phyloP scores from a whole-genome alignment of 371 early-diverging fungal genomes.

The Haplosporangium sp. region DNA sequence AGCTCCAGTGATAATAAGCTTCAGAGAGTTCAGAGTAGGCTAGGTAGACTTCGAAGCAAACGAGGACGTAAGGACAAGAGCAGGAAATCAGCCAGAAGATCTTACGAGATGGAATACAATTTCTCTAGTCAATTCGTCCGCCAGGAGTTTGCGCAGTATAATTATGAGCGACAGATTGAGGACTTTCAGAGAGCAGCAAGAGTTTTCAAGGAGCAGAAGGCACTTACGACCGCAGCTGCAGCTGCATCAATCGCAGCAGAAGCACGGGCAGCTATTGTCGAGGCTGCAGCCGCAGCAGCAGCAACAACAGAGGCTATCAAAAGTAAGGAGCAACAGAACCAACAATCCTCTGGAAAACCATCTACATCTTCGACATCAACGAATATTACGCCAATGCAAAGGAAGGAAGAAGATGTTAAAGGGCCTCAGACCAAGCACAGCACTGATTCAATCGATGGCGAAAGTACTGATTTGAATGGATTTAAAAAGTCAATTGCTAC shows the following conservation, averaged over 20 bases:
- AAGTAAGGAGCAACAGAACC: slow-evolving; percentile 7
- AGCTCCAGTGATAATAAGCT: slow-evolving; percentile 8
- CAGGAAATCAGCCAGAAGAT: slow-evolving; percentile 7
- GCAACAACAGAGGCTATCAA: not conserved
- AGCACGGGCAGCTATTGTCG: slow-evolving; percentile 18
- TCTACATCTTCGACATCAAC: not conserved
- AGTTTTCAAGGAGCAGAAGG: slow-evolving; percentile 50
- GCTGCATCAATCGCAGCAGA: slow-evolving; percentile 16
- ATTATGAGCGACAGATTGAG: slow-evolving; percentile 52
- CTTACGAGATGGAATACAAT: slow-evolving; percentile 31
- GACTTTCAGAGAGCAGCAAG: slow-evolving; percentile 50
- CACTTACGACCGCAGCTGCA: slow-evolving; percentile 15
- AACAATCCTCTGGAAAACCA: slow-evolving; percentile 10
- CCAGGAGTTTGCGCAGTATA: slow-evolving; percentile 45
- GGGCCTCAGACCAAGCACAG: not conserved
- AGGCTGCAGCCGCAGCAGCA: slow-evolving; percentile 17
- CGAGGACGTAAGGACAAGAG: slow-evolving; percentile 19
- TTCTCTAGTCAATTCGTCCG: slow-evolving; percentile 21
- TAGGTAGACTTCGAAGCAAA: slow-evolving; percentile 11
- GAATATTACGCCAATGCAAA: slow-evolving; percentile 19
- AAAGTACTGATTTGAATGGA: not conserved
- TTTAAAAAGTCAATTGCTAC: slow-evolving; percentile 9
- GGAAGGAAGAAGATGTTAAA: slow-evolving; percentile 10
- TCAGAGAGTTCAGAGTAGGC: slow-evolving; percentile 27
- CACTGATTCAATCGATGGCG: not conserved